Evolutionary conservation across 805 yeast species (phyloP).

Genomic region (Candida pseudofarinosa): DNA sequence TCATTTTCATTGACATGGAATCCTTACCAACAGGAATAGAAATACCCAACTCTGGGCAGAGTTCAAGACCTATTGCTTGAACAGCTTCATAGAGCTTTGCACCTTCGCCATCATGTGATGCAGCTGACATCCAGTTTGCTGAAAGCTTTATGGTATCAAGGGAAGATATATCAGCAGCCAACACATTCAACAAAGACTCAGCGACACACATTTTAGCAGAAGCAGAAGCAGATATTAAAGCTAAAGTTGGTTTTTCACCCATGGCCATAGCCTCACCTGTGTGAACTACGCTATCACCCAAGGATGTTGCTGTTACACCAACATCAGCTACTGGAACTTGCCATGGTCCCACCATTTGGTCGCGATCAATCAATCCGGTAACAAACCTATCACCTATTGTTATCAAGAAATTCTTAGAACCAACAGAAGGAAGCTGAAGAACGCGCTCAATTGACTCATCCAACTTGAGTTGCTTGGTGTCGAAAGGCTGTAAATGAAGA

Average conservation of each 20-base stretch:
- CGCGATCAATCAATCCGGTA: slow-evolving; percentile 94
- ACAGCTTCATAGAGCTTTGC: slow-evolving; percentile 93
- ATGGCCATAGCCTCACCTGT: slow-evolving; percentile 98
- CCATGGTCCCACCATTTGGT: slow-evolving; percentile 99
- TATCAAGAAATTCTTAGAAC: slow-evolving; percentile 88
- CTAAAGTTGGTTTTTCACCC: slow-evolving; percentile 94
- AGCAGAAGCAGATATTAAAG: slow-evolving; percentile 82
- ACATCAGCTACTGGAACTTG: slow-evolving; percentile 98
- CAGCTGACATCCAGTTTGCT: slow-evolving; percentile 99
- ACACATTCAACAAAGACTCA: slow-evolving; percentile 81
- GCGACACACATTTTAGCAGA: slow-evolving; percentile 96
- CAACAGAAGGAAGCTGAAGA: slow-evolving; percentile 86
- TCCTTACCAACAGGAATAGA: slow-evolving; percentile 98
- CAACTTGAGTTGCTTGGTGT: slow-evolving; percentile 34
- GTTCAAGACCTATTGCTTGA: slow-evolving; percentile 88
- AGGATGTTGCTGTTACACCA: slow-evolving; percentile 89
- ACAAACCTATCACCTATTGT: slow-evolving; percentile 99
- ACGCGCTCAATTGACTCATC: slow-evolving; percentile 76
- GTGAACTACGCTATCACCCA: slow-evolving; percentile 62
- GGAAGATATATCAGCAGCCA: slow-evolving; percentile 82
- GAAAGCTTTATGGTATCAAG: slow-evolving; percentile 77
- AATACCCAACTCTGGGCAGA: slow-evolving; percentile 89
- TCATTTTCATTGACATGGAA: slow-evolving; percentile 99
- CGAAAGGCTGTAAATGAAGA: slow-evolving; percentile 43
- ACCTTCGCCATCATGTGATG: slow-evolving; percentile 93